Conservation (phyloP, 371 early-diverging fungal species). For the Entomophthora muscae region DNA sequence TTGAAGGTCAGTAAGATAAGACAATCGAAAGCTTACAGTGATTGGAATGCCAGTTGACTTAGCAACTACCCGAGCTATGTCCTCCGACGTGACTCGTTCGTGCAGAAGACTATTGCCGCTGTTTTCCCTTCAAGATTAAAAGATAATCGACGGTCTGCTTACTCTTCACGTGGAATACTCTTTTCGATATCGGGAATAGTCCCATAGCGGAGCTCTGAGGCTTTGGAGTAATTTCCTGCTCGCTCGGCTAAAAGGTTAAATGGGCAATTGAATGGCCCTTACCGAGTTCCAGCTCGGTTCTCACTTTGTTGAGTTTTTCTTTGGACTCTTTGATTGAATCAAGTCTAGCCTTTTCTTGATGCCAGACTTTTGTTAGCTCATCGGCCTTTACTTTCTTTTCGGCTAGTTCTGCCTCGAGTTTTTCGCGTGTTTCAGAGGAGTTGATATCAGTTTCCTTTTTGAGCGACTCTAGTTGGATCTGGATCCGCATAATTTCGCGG, state of each 20-base stretch:
- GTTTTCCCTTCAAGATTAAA: slow-evolving; percentile 26
- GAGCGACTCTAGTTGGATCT: slow-evolving; percentile 54
- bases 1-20: slow-evolving; percentile 18
- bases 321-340: slow-evolving; percentile 54
- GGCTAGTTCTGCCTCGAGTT: slow-evolving; percentile 40
- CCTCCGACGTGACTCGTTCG: slow-evolving; percentile 71
- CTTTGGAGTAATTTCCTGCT: slow-evolving; percentile 48
- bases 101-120: slow-evolving; percentile 35
- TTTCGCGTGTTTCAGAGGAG: slow-evolving; percentile 48
- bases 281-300: slow-evolving; percentile 48
- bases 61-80: slow-evolving; percentile 72
- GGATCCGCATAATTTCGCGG: slow-evolving; percentile 49
- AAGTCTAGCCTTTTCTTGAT: slow-evolving; percentile 41
- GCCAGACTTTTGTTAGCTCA: slow-evolving; percentile 45
- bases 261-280: not conserved
- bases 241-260: slow-evolving; percentile 26
- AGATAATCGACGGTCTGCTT: slow-evolving; percentile 28
- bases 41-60: slow-evolving; percentile 84
- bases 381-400: slow-evolving; percentile 40
- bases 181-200: slow-evolving; percentile 73
- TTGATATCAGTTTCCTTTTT: slow-evolving; percentile 50
- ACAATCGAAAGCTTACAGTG: slow-evolving; percentile 18
- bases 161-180: slow-evolving; percentile 36
- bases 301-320: slow-evolving; percentile 51
- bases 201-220: slow-evolving; percentile 68